A percentile compares a stretch with the other conserved stretches of the same genome.
Evolutionary conservation across 805 yeast species (phyloP).

Genomic region (Saccharomycopsis babjevae): DNA sequence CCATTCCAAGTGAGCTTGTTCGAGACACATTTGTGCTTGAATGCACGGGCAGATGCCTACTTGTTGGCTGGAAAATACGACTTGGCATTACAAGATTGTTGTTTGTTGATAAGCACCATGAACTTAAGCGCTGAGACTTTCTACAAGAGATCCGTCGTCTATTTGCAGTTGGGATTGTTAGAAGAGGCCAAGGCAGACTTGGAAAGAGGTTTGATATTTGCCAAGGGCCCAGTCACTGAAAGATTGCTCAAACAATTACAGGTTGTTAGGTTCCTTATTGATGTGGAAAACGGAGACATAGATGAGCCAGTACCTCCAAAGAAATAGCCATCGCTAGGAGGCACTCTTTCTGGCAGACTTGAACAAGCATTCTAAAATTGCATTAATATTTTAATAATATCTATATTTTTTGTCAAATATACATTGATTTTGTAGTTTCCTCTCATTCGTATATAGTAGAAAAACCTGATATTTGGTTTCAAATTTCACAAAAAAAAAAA

Average conservation of each 20-base stretch:
- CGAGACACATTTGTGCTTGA: slow-evolving; percentile 54
- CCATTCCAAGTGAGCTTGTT: slow-evolving; percentile 62
- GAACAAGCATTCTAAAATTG: too few species aligned
- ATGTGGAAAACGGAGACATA: slow-evolving; percentile 51
- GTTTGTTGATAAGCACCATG: slow-evolving; percentile 50
- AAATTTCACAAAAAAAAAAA: too few species aligned
- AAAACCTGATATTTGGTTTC: not conserved
- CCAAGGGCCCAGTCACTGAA: slow-evolving; percentile 34
- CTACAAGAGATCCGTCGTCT: slow-evolving; percentile 59
- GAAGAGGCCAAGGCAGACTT: slow-evolving; percentile 54
- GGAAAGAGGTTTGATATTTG: slow-evolving; percentile 65
- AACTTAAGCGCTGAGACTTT: slow-evolving; percentile 58
- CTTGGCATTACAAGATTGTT: slow-evolving; percentile 61
- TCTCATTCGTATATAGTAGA: not conserved
- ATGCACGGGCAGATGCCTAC: slow-evolving; percentile 63
- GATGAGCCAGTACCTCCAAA: not conserved
- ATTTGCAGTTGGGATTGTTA: slow-evolving; percentile 49
- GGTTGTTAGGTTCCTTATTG: slow-evolving; percentile 37
- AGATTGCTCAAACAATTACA: slow-evolving; percentile 40
- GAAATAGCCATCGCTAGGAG: not conserved
- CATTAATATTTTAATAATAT: too few species aligned
- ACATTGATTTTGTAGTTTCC: not conserved
- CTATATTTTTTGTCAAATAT: too few species aligned
- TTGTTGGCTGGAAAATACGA: slow-evolving; percentile 43
- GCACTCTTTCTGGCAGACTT: too few species aligned